Conservation (phyloP, 768 basidiomycete species). For the Clathrus columnatus region DNA sequence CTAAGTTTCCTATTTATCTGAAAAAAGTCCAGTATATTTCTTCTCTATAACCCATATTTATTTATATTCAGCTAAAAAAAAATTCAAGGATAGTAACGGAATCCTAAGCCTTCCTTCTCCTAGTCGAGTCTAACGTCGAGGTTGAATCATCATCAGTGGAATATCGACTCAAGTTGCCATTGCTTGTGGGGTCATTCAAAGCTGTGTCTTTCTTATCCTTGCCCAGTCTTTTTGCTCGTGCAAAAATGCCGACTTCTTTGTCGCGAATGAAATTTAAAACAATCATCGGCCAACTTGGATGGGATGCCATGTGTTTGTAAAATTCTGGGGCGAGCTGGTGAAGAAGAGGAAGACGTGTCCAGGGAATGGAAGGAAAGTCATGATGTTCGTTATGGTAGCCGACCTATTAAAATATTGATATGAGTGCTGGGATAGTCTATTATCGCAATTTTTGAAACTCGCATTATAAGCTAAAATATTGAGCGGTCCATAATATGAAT, state of each 20-base stretch:
- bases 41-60: too few relatives aligned
- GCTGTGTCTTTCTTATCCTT: conserved; percentile 21
- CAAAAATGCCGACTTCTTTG: conserved; percentile 78
- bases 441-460: conserved; percentile 20
- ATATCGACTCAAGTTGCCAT: too few relatives aligned
- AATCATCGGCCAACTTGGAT: conserved; percentile 92
- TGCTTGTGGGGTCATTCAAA: background rate
- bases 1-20: too few relatives aligned
- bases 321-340: conserved; percentile 82
- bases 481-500: conserved; percentile 89
- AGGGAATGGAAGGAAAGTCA: conserved; percentile 93
- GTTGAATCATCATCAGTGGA: too few relatives aligned
- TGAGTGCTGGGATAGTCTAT: background rate
- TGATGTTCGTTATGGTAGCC: conserved; percentile 99
- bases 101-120: too few relatives aligned
- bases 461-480: conserved; percentile 93
- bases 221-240: conserved; percentile 68
- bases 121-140: too few relatives aligned
- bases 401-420: conserved; percentile 40
- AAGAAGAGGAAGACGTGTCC: conserved; percentile 86
- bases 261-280: conserved; percentile 92
- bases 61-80: too few relatives aligned
- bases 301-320: conserved; percentile 80
- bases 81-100: too few relatives aligned
- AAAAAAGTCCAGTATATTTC: too few relatives aligned